phyloP scores from a whole-genome alignment of 208 protist genomes.

The Herpetomonas samuelpessoai region DNA sequence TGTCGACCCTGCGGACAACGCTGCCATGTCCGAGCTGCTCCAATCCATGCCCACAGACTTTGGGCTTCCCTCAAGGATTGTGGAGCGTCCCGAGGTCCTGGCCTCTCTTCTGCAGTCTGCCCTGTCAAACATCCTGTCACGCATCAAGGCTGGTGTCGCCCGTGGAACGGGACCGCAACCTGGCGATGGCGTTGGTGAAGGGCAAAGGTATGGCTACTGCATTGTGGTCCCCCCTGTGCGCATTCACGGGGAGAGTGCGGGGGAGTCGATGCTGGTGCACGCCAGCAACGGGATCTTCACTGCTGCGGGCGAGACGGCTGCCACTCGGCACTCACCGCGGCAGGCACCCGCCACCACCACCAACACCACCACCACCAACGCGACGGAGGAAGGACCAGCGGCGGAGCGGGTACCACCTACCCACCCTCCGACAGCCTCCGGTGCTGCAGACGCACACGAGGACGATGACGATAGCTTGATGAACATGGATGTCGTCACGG shows the following conservation, averaged over 20 bases:
- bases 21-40: constrained; percentile 29
- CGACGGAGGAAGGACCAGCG: too few relatives aligned
- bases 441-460: too few relatives aligned
- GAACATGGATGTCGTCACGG: too few relatives aligned
- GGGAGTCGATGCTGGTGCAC: constrained; percentile 53
- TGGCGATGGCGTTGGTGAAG: not conserved
- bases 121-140: constrained; percentile 32
- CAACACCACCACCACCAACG: not conserved
- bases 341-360: constrained; percentile 1
- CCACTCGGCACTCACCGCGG: constrained; percentile 1
- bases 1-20: constrained; percentile 28
- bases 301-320: not conserved
- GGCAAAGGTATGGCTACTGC: constrained; percentile 14
- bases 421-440: too few relatives aligned
- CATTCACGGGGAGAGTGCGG: not conserved
- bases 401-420: too few relatives aligned
- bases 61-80: constrained; percentile 45
- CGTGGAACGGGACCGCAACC: constrained; percentile 4
- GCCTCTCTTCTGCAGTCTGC: constrained; percentile 45
- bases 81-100: constrained; percentile 35
- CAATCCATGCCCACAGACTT: constrained; percentile 46
- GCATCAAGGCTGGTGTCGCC: constrained; percentile 27
- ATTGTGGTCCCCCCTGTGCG: not conserved
- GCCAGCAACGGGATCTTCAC: constrained; percentile 51
- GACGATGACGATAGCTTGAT: too few relatives aligned